Base-by-base conservation (phyloP, 345 rosid genomes). In the sweet orange (Citrus sinensis) region DNA sequence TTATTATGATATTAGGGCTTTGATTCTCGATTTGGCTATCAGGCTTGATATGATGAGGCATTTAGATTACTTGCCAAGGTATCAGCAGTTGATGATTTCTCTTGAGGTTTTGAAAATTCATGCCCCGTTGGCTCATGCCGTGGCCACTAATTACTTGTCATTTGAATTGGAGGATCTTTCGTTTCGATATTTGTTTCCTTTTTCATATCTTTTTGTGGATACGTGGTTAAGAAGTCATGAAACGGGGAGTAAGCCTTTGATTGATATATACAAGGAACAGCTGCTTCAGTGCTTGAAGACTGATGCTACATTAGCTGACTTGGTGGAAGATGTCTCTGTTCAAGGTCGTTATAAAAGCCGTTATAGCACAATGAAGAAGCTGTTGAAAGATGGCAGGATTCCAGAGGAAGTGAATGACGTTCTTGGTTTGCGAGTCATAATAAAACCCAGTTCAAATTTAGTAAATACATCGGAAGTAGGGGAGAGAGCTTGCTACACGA, bases 281-380 rank as follows among this genome's bases (percentile, higher is more conserved):
- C 89, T 95, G 79, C 90, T 84, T 77, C 88, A 74, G 68, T 83
- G 89, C 59, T 89, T 95, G n/a, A 80, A 73, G 79, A 79, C 67
- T 17, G 96, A 95, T 88, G 59, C 84, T 22, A 42, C 82, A 79
- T 87, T 95, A 76, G 70, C 78, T 11, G 85, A 78, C 7, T 73
- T 92, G 90, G 92, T 87, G 32, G 91, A 91, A 25, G 90, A 89
- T 78, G 76, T 92, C 34, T 87, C 85, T 27, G 90, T 93, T 54
- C 89, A 87, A 73, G 99, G 98, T 1, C 88, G 97, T 66, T 92
- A 90, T 76, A 95, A 93, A 82, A 95, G 97, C 80, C 87, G 90
- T 34, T 95, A 90, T 77, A 95, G 99, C 74, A 92, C 93, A 73
- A 95, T 95, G 99, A 95, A 93, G 90, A 95, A 95, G 85, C 90